Conservation (phyloP, 345 rosid genomes). For the Orychophragmus violaceus region DNA sequence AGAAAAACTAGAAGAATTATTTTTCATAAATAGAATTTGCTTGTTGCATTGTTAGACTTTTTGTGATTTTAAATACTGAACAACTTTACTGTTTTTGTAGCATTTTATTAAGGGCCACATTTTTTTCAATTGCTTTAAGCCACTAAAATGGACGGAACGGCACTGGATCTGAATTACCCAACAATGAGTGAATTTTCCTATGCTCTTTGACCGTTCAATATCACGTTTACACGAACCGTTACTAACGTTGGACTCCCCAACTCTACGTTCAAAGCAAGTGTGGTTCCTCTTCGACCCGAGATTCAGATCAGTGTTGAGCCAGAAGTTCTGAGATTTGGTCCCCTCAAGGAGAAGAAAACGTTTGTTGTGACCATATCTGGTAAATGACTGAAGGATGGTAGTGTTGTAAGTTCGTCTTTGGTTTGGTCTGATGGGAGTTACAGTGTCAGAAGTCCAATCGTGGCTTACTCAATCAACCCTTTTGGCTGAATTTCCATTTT, state of each 20-base stretch:
- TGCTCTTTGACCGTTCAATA: background rate
- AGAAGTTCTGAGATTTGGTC: slow-evolving; percentile 17
- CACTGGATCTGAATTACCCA: slow-evolving; percentile 40
- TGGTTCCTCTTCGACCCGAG: slow-evolving; percentile 8
- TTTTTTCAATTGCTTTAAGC: no score
- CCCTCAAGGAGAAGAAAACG: slow-evolving; percentile 20
- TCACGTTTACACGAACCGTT: slow-evolving; percentile 32
- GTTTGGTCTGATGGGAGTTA: slow-evolving; percentile 39
- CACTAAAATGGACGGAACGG: no score
- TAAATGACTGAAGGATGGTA: background rate
- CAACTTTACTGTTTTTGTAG: no score
- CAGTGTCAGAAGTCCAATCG: slow-evolving; percentile 36
- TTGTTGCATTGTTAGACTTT: no score
- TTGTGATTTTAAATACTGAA: no score
- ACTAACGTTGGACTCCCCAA: slow-evolving; percentile 35
- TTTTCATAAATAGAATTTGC: no score
- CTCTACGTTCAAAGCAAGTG: slow-evolving; percentile 30
- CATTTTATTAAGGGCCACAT: no score
- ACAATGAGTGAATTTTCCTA: slow-evolving; percentile 18
- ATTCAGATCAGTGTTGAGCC: slow-evolving; percentile 28
- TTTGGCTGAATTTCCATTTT: background rate
- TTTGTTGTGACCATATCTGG: slow-evolving; percentile 32
- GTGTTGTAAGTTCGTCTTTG: slow-evolving; percentile 26
- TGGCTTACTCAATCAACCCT: slow-evolving; percentile 20
- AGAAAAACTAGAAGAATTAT: no score